A percentile compares a stretch with the other conserved stretches of the same genome.
phyloP scores from a whole-genome alignment of 1,139 yeast genomes.

The Yamadazyma aaseri region DNA sequence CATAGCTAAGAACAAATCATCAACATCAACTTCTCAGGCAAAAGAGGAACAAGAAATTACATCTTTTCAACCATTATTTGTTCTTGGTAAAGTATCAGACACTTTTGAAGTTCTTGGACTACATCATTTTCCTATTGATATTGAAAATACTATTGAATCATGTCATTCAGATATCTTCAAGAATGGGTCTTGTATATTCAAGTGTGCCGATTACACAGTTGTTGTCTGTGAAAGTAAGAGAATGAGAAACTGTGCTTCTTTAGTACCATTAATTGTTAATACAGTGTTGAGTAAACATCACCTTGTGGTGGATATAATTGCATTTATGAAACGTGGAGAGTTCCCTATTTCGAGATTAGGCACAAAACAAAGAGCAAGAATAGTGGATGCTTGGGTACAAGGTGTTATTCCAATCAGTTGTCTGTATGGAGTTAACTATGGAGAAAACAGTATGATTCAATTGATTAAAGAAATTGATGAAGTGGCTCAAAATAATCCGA shows the following conservation, averaged over 20 bases:
- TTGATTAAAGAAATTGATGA: slow-evolving; percentile 50
- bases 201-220: slow-evolving; percentile 80
- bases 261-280: slow-evolving; percentile 82
- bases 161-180: slow-evolving; percentile 58
- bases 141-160: slow-evolving; percentile 72
- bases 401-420: slow-evolving; percentile 46
- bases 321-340: slow-evolving; percentile 66
- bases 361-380: slow-evolving; percentile 71
- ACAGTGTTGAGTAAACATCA: slow-evolving; percentile 81
- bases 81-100: slow-evolving; percentile 80
- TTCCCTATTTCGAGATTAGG: slow-evolving; percentile 72
- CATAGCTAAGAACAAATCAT: slow-evolving; percentile 34
- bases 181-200: slow-evolving; percentile 71
- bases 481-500: slow-evolving; percentile 40
- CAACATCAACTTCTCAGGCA: slow-evolving; percentile 18
- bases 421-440: slow-evolving; percentile 56
- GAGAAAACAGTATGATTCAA: slow-evolving; percentile 62
- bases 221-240: slow-evolving; percentile 69
- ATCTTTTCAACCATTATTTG: slow-evolving; percentile 75
- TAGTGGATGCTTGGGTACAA: slow-evolving; percentile 58
- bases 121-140: slow-evolving; percentile 85
- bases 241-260: slow-evolving; percentile 57
- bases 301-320: slow-evolving; percentile 79
- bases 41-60: slow-evolving; percentile 23
- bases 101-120: slow-evolving; percentile 91